Base-by-base conservation (phyloP, 2,329 filamentous ascomycete species). In the Diplodia intermedia region DNA sequence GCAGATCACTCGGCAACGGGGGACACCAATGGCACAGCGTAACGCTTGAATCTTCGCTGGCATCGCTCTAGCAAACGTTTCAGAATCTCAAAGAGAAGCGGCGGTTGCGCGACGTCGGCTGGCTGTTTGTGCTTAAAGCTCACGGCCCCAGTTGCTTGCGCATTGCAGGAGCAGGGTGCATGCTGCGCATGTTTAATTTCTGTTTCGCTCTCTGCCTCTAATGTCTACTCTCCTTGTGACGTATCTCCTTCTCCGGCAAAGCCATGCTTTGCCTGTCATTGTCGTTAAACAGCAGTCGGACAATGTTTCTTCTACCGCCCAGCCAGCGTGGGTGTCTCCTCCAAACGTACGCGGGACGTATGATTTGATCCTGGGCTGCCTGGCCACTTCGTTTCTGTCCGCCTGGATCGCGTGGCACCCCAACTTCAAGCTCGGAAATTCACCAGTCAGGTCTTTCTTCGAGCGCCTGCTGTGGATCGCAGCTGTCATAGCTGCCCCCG, bases 381-480 rank as follows among this genome's bases (percentile, higher is more conserved):
- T 74, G 5, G 72, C 71, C 1, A 75, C 74, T 4, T 65, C 75
- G 4, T 71, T 70, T 1, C 68, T 76, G 1, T 75, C 73, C 50
- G 72, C 73, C 0, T 76, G 72, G 72, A 73, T 71, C 12, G 71
- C 73, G 38, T 73, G 74, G 38, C 73, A 75, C 68, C 74, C 73
- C 4, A 75, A 76, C 60, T 61, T 76, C 3, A 61, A 57, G 14
- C 26, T 66, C 2, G 29, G 38, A 20, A 49, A 43, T 4, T 53
- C 38, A 1, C 9, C 50, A 14, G 69, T 67, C 53, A 36, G 50
- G 1, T 23, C 40, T 11, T 38, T 70, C 1, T 15, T 66, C 1
- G 67, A 70, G n/a, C 66, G 71, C 33, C 1, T 69, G 1, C 12
- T 60, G 15, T 74, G 74, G 72, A 75, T 73, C 69, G 15, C 68